Percentiles rank a stretch among this genome's conserved stretches.
Conservation (phyloP, 1,284 basidiomycete species). For the Papiliotrema nemorosa region DNA sequence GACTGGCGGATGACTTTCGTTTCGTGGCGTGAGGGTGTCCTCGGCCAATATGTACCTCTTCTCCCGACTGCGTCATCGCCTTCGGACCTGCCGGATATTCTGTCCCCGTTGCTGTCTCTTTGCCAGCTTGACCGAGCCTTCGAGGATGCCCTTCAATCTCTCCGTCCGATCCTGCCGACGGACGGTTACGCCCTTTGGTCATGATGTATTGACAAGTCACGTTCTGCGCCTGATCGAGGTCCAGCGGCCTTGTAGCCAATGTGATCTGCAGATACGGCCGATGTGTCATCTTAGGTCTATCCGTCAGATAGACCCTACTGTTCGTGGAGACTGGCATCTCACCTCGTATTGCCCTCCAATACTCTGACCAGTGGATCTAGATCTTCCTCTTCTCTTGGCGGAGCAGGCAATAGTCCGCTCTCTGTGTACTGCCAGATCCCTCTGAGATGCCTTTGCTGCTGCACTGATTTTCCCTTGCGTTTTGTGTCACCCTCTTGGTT, state of each 20-base stretch:
- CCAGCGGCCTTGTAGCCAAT: slow-evolving; percentile 56
- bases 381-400: slow-evolving; percentile 42
- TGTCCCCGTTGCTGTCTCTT: too few relatives aligned
- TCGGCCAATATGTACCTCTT: too few relatives aligned
- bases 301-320: slow-evolving; percentile 3
- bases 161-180: too few relatives aligned
- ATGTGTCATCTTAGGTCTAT: slow-evolving; percentile 61
- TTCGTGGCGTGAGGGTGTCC: too few relatives aligned
- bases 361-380: slow-evolving; percentile 45
- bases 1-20: background rate
- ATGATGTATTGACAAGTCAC: slow-evolving; percentile 39
- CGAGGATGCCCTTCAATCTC: too few relatives aligned
- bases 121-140: too few relatives aligned
- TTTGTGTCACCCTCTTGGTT: slow-evolving; percentile 6
- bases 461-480: too few relatives aligned
- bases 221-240: slow-evolving; percentile 38
- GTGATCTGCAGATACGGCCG: slow-evolving; percentile 73
- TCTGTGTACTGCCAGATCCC: slow-evolving; percentile 78
- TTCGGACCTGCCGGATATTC: too few relatives aligned
- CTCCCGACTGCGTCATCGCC: too few relatives aligned
- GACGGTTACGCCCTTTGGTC: slow-evolving; percentile 10
- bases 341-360: slow-evolving; percentile 59
- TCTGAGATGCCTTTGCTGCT: slow-evolving; percentile 14
- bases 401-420: slow-evolving; percentile 54
- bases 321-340: slow-evolving; percentile 35